Conservation (phyloP, 2,329 filamentous ascomycete genomes). For the Calonectria pteridis region DNA sequence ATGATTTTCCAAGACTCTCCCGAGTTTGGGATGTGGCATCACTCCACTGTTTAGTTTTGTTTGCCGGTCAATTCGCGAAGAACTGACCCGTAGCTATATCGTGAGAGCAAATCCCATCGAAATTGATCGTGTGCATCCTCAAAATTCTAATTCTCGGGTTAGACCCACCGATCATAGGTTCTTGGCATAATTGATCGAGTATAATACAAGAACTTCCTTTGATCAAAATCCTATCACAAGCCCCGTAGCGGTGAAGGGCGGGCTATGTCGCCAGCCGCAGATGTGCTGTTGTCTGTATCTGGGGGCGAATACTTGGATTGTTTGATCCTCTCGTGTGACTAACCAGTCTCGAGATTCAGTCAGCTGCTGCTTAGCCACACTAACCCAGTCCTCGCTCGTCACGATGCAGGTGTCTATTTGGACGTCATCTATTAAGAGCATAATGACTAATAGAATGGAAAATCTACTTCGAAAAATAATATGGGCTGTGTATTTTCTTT, state of each 20-base stretch:
- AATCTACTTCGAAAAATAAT: not conserved
- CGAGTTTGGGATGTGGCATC: no score
- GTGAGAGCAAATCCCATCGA: no score
- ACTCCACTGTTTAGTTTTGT: not conserved
- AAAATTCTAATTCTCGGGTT: not conserved
- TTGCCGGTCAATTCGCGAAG: not conserved
- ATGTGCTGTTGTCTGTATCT: not conserved
- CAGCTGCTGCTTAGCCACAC: not conserved
- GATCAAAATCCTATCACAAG: not conserved
- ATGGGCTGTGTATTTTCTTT: not conserved
- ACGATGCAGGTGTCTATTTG: not conserved
- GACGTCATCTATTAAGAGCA: not conserved
- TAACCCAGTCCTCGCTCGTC: not conserved
- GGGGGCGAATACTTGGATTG: not conserved
- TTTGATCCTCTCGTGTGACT: not conserved
- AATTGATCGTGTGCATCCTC: no score
- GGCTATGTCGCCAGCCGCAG: not conserved
- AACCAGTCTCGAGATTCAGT: not conserved
- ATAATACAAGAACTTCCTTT: not conserved
- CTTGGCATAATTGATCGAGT: not conserved
- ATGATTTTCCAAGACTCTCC: no score
- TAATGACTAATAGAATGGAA: not conserved
- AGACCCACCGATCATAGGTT: no score
- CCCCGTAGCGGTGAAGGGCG: not conserved
- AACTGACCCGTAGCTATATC: no score